These are phyloP conservation scores for Fomitopsis pinicola DNA, from an alignment of 1,284 basidiomycete species.

Conservation along the genomic window DNA sequence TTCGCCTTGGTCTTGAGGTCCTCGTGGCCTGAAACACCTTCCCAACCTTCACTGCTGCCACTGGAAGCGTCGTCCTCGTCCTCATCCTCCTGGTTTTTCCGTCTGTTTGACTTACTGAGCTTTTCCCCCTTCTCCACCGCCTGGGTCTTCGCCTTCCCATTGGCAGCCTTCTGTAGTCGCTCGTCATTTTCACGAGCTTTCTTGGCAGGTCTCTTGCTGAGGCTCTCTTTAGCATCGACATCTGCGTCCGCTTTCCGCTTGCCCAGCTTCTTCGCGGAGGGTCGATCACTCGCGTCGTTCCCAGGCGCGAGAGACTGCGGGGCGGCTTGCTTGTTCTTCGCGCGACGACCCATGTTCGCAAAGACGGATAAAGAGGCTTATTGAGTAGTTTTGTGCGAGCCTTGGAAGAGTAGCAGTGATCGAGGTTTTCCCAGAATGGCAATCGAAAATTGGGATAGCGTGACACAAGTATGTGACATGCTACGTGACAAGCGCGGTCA, in stretches of 20 bases:
- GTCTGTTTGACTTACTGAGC: constrained; percentile 26
- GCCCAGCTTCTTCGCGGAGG: constrained; percentile 53
- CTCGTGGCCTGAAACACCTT: constrained; percentile 50
- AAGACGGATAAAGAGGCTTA: neutral
- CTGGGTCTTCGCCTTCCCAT: constrained; percentile 17
- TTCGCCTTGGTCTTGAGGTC: constrained; percentile 39
- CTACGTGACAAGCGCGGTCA: constrained; percentile 1
- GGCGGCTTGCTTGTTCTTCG: constrained; percentile 85
- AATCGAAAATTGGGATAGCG: constrained; percentile 6
- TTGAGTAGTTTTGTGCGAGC: neutral
- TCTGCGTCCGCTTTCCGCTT: constrained; percentile 69
- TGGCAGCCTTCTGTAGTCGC: constrained; percentile 11
- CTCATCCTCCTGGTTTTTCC: constrained; percentile 21
- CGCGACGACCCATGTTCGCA: constrained; percentile 77
- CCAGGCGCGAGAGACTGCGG: constrained; percentile 58
- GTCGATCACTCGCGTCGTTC: constrained; percentile 23
- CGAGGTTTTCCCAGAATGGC: constrained; percentile 11
- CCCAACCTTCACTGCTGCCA: constrained; percentile 51
- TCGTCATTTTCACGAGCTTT: constrained; percentile 43
- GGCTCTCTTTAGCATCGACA: constrained; percentile 30
- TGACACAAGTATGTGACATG: neutral
- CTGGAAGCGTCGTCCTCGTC: constrained; percentile 21
- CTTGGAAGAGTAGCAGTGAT: neutral
- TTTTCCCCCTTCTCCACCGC: constrained; percentile 13
- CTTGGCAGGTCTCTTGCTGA: constrained; percentile 47